Evolutionary conservation across 441 rosid species (phyloP), one percentile per base, ranked within the genome.

Genomic region (Arabidopsis hybrid): DNA sequence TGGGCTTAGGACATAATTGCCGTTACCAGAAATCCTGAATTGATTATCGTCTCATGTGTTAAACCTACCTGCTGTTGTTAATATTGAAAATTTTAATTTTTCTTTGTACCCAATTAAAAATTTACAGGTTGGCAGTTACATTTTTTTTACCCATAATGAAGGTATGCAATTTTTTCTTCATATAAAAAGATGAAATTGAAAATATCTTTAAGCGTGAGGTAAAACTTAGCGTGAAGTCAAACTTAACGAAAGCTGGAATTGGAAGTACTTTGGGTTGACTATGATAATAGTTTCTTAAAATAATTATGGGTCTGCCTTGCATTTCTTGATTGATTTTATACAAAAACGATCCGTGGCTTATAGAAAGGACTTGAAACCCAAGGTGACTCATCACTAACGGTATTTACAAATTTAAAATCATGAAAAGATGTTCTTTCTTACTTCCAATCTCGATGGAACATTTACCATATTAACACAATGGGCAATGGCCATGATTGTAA

Each of bases 371-470:
- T 59, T 39, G 50, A 59, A n/a, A 12, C 58, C 10, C 26, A 57
- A 35, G 43, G 57, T 35, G 49, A 36, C 49, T 49, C 10, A 60
- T 40, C 50, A 39, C 26, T 53, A 51, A 52, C 53, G 52, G 61
- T 39, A 29, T 36, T 36, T 36, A n/a, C 11, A 12, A 12, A 12
- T 18, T 60, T 18, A 60, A 12, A 60, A 60, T 40, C 35, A 40
- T 21, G 42, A 7, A 7, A 7, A 17, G 5, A 3, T 65, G 0
- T 40, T 31, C 17, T 42, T 69, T 17, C 26, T 32, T 58, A 17
- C 70, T 53, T 62, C 47, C 69, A 52, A 43, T 52, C 35, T 72
- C 34, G 26, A 63, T 35, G 70, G 64, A 61, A 71, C 51, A 39
- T 11, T 32, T 42, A 60, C 43, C 52, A 39, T 31, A 21, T 13